Conservation (phyloP, 352 stramenopile genomes). For the Globisporangium carolinianum region DNA sequence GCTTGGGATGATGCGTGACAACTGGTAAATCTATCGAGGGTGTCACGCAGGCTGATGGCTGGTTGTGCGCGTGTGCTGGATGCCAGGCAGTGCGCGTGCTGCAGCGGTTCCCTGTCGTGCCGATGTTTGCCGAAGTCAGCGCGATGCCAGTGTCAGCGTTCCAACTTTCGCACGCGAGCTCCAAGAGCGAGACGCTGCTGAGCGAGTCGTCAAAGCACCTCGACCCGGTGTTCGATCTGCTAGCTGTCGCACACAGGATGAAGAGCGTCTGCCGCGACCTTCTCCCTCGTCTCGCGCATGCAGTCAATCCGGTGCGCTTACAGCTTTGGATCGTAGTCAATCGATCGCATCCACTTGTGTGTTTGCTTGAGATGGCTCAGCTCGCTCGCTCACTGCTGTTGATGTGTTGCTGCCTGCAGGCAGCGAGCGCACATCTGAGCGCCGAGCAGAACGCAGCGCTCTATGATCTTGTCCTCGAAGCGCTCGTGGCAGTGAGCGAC, state of each 20-base stretch:
- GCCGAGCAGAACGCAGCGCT: slow-evolving; percentile 19
- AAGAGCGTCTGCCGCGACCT: slow-evolving; percentile 26
- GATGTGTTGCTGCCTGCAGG: neutral
- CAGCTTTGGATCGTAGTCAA: no score
- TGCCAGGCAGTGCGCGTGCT: slow-evolving; percentile 32
- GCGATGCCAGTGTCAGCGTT: slow-evolving; percentile 27
- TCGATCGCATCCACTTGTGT: no score
- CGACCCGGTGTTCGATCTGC: slow-evolving; percentile 23
- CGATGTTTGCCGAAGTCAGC: slow-evolving; percentile 41
- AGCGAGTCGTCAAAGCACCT: slow-evolving; percentile 14
- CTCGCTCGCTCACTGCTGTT: no score
- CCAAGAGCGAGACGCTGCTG: slow-evolving; percentile 14
- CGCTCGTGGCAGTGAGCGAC: slow-evolving; percentile 26
- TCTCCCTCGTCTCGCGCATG: slow-evolving; percentile 28
- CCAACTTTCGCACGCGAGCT: slow-evolving; percentile 7
- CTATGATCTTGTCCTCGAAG: slow-evolving; percentile 23
- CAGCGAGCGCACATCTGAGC: neutral
- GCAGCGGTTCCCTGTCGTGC: slow-evolving; percentile 36
- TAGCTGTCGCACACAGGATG: slow-evolving; percentile 17
- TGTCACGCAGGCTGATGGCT: no score
- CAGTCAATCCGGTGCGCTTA: slow-evolving; percentile 30
- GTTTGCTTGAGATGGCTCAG: no score
- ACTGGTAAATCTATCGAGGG: no score
- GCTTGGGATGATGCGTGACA: no score
- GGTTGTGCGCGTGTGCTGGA: no score